Evolutionary conservation across 768 basidiomycete genomes (phyloP).

Genomic region (Serendipita sp.): DNA sequence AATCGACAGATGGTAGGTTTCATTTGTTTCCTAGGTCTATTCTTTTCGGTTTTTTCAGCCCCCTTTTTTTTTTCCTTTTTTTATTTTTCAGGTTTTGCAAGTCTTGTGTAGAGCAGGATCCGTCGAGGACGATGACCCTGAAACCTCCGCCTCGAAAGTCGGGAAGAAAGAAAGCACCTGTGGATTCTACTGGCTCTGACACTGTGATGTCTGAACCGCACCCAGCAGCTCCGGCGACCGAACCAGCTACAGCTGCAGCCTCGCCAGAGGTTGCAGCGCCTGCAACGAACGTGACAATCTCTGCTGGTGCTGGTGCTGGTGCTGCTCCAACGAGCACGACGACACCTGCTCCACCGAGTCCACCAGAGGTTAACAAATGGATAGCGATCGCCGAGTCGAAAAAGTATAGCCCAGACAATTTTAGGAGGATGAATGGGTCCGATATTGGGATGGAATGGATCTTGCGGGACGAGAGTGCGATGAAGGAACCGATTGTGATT

Average conservation of each 20-base stretch:
- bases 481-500: constrained; percentile 73
- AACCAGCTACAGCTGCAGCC: not conserved
- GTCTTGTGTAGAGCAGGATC: constrained; percentile 41
- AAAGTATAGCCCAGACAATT: constrained; percentile 41
- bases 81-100: constrained; percentile 44
- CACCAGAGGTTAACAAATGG: constrained; percentile 51
- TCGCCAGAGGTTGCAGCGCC: not conserved
- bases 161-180: constrained; percentile 32
- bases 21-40: not conserved
- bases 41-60: too few species aligned
- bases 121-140: constrained; percentile 48
- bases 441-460: constrained; percentile 65
- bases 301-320: too few species aligned
- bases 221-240: not conserved
- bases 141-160: constrained; percentile 73
- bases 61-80: too few species aligned
- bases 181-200: not conserved
- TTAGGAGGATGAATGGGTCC: constrained; percentile 47
- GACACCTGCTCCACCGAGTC: constrained; percentile 36
- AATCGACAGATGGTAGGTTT: constrained; percentile 61
- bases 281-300: not conserved
- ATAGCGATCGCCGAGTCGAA: constrained; percentile 52
- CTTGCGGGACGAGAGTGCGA: constrained; percentile 48
- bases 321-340: constrained; percentile 15
- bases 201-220: not conserved